Base-by-base conservation (phyloP, 1,139 yeast species). In the Saccharomyces hybrid region DNA sequence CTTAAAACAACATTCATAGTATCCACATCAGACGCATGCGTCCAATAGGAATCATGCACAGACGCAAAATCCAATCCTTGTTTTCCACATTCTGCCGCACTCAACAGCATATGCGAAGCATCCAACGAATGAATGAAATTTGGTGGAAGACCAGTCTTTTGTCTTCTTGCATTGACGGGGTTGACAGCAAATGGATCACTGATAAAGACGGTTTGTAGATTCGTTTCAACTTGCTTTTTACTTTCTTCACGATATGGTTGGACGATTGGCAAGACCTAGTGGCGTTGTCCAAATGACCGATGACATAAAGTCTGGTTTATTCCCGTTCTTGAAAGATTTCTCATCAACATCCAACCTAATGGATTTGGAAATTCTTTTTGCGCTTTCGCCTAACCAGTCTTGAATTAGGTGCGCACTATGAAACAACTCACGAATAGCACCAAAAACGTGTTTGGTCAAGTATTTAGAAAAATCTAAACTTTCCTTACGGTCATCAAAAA, bases 221-320 rank as follows among this genome's bases (percentile, higher is more conserved):
- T 86, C 0, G 99, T 91, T 41, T 76, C 71, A 19, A 95, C 81
- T 57, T 83, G 83, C 61, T 79, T 83, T 61, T 78, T 81, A 63
- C 81, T 80, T 49, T 78, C 74, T 38, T 83, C 80, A 63, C 99
- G 80, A 69, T 93, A 93, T 4, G 99, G 99, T 71, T 93, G 99
- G 24, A 93, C 98, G 68, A 95, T 90, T 3, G 97, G 90, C 57
- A 93, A 76, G 1, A n/a, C 97, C 97, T 47, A 93, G 73, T 0
- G 98, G 98, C 0, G 97, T 86, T 0, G 99, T 93, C 99, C 99
- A 93, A 59, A 95, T 89, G 5, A 93, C 97, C 3, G 96, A 83
- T 0, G 96, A 83, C 78, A 89, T 81, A 66, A 82, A 86, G 60
- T 79, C 82, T 9, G 84, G 82, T 54, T 80, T 80, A 41, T 70